phyloP scores from a whole-genome alignment of 805 yeast genomes.

The Candida coquimbonensis region DNA sequence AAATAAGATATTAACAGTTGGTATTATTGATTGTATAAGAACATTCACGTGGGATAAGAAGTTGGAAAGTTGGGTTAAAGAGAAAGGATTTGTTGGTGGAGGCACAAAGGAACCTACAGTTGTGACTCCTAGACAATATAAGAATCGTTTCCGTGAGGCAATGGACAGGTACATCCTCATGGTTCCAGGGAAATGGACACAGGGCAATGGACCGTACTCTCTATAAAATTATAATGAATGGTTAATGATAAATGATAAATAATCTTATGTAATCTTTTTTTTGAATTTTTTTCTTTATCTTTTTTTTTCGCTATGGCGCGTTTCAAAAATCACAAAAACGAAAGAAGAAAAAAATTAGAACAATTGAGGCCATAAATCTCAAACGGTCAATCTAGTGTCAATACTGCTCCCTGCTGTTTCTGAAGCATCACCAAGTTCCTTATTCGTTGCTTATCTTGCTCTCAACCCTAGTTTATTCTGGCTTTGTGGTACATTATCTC shows the following conservation, averaged over 20 bases:
- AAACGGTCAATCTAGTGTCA: no score
- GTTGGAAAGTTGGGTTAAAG: constrained; percentile 97
- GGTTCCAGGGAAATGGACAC: constrained; percentile 73
- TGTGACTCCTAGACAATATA: constrained; percentile 93
- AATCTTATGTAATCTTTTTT: no score
- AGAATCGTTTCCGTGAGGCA: constrained; percentile 91
- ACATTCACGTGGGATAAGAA: constrained; percentile 99
- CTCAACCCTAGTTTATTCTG: no score
- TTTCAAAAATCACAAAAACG: no score
- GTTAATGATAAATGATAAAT: not conserved
- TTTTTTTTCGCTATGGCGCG: no score
- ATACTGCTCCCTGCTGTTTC: no score
- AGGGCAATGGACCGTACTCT: constrained; percentile 14
- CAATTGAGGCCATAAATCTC: no score
- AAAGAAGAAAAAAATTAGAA: no score
- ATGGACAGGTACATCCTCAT: constrained; percentile 93
- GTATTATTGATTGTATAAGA: constrained; percentile 88
- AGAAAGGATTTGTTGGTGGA: constrained; percentile 80
- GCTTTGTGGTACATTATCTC: not conserved
- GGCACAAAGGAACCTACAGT: constrained; percentile 94
- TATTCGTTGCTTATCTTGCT: no score
- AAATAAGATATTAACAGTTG: constrained; percentile 71
- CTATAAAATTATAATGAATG: not conserved
- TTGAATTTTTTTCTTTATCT: no score
- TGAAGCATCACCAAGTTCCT: no score